Conservation (phyloP, 768 basidiomycete species). For the Cystobasidiopsis lactophilus region DNA sequence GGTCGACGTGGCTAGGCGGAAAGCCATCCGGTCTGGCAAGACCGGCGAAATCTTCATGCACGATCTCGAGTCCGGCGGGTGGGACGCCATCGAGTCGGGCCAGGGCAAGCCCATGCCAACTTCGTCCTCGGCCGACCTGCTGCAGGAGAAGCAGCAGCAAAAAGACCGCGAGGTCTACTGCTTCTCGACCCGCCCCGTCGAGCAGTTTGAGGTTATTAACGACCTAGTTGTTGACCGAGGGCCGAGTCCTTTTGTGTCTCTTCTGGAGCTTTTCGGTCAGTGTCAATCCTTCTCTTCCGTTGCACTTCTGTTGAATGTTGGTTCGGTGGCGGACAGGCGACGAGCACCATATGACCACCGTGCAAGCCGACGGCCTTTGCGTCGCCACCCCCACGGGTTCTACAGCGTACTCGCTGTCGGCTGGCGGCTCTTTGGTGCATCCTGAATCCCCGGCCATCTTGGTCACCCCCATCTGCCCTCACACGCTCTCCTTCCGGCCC, state of each 20-base stretch:
- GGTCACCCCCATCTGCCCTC: conserved; percentile 94
- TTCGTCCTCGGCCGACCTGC: conserved; percentile 20
- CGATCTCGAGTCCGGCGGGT: conserved; percentile 67
- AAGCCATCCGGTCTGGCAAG: conserved; percentile 76
- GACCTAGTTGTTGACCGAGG: conserved; percentile 96
- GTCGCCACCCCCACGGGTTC: conserved; percentile 93
- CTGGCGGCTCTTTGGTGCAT: conserved; percentile 90
- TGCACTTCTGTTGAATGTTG: conserved; percentile 9
- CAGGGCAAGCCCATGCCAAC: neutral
- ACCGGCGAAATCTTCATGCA: conserved; percentile 96
- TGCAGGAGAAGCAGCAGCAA: too few species aligned
- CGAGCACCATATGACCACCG: conserved; percentile 97
- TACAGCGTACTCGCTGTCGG: conserved; percentile 95
- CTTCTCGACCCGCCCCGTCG: conserved; percentile 78
- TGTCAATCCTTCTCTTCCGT: conserved; percentile 8
- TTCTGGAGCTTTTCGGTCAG: conserved; percentile 86
- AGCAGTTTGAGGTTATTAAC: conserved; percentile 91
- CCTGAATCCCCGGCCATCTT: conserved; percentile 91
- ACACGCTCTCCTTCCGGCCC: conserved; percentile 92
- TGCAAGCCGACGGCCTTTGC: conserved; percentile 88
- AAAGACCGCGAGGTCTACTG: conserved; percentile 98
- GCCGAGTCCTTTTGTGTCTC: conserved; percentile 89
- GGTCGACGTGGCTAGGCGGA: conserved; percentile 37
- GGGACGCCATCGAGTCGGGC: conserved; percentile 81
- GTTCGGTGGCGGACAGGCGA: too few species aligned